A percentile compares a stretch with the other conserved stretches of the same genome.
These are phyloP conservation scores for Areca catechu DNA, from an alignment of 176 grass and related monocot genomes.

Conservation along the genomic window DNA sequence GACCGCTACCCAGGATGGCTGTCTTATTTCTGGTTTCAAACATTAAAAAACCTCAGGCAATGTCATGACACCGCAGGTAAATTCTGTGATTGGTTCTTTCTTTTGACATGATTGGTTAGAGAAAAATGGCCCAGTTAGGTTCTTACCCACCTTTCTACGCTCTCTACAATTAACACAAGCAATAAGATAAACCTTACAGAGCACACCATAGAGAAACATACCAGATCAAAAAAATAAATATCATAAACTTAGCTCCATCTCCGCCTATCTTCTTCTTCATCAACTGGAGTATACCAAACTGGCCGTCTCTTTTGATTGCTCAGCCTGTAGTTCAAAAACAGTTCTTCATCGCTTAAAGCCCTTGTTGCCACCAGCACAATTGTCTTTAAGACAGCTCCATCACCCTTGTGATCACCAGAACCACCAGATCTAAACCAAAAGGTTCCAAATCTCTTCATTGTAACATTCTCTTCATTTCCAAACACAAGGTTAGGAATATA, in stretches of 20 bases:
- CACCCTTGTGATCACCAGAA: constrained; percentile 24
- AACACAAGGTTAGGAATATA: constrained; percentile 76
- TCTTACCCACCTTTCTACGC: no score
- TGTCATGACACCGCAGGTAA: no score
- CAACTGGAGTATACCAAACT: constrained; percentile 80
- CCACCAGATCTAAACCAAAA: constrained; percentile 84
- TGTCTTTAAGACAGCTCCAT: constrained; percentile 43
- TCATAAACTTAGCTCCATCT: constrained; percentile 56
- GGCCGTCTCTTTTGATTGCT: constrained; percentile 71
- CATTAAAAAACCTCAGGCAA: no score
- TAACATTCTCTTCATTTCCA: constrained; percentile 46
- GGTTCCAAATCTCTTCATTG: constrained; percentile 71
- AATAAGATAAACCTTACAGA: no score
- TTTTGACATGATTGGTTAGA: no score
- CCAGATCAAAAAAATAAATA: no score
- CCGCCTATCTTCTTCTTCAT: constrained; percentile 77
- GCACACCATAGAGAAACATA: no score
- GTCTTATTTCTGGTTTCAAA: no score
- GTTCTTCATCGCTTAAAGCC: constrained; percentile 64
- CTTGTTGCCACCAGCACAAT: constrained; percentile 72
- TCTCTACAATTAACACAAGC: no score
- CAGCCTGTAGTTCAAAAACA: constrained; percentile 81
- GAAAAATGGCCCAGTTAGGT: no score
- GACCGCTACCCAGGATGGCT: no score
- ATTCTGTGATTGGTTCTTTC: no score